phyloP scores from a whole-genome alignment of 768 basidiomycete species.

The Rhodotorula babjevae region DNA sequence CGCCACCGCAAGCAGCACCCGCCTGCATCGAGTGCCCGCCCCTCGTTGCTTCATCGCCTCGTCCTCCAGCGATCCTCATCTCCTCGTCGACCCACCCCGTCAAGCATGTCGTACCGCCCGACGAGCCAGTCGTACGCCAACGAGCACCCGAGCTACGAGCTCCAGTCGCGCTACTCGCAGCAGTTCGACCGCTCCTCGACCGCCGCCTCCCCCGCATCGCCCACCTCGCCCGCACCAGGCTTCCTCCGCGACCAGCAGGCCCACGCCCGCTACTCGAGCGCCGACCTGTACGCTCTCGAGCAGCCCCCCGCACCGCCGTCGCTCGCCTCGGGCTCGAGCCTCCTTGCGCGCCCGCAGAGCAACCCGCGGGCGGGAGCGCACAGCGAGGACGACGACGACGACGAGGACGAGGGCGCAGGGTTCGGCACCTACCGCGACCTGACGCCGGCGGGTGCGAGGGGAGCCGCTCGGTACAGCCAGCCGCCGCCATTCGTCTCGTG shows the following conservation, averaged over 20 bases:
- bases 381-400: background rate
- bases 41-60: background rate
- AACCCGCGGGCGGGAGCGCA: background rate
- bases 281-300: constrained; percentile 25
- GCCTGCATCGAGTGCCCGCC: too few species aligned
- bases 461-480: background rate
- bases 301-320: too few species aligned
- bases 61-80: too few species aligned
- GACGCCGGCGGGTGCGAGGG: background rate
- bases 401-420: constrained; percentile 5
- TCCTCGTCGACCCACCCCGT: background rate
- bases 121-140: too few species aligned
- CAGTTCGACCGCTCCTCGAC: background rate
- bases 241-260: background rate
- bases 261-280: constrained; percentile 17
- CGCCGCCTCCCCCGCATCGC: background rate
- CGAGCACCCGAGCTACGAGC: background rate
- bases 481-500: background rate
- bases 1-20: accelerated
- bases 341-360: background rate
- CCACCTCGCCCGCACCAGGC: background rate
- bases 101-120: background rate
- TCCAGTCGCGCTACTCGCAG: background rate
- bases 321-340: background rate
- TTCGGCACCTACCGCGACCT: background rate